phyloP scores from a whole-genome alignment of 1,139 yeast species.

The Pneumocystis carinii region DNA sequence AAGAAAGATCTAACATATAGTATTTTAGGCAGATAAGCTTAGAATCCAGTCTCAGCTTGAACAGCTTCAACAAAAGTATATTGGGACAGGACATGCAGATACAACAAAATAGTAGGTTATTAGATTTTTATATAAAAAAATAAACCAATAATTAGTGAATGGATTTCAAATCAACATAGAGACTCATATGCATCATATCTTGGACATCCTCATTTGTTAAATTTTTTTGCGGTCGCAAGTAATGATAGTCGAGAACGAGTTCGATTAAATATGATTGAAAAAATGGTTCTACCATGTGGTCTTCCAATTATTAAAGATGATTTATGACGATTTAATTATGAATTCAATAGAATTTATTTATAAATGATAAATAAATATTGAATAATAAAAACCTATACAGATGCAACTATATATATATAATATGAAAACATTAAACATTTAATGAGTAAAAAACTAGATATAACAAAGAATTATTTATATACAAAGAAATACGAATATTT shows the following conservation, averaged over 20 bases:
- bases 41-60: conserved; percentile 49
- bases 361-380: no score
- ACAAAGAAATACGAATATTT: no score
- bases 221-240: conserved; percentile 50
- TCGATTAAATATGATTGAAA: conserved; percentile 41
- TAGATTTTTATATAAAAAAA: no score
- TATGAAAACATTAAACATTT: no score
- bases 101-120: conserved; percentile 35
- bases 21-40: not conserved
- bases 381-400: no score
- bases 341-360: no score
- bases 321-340: not conserved
- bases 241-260: conserved; percentile 39
- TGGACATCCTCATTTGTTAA: conserved; percentile 52
- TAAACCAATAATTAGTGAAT: conserved; percentile 25
- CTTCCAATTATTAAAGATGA: conserved; percentile 14
- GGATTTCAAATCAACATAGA: conserved; percentile 47
- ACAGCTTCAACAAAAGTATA: conserved; percentile 44
- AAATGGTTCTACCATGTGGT: conserved; percentile 39
- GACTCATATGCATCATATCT: conserved; percentile 62
- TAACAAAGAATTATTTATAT: no score
- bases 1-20: no score
- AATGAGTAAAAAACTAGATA: no score
- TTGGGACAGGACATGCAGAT: conserved; percentile 60
- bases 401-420: no score